Evolutionary conservation across 768 basidiomycete species (phyloP).

Genomic region (Vararia minispora): DNA sequence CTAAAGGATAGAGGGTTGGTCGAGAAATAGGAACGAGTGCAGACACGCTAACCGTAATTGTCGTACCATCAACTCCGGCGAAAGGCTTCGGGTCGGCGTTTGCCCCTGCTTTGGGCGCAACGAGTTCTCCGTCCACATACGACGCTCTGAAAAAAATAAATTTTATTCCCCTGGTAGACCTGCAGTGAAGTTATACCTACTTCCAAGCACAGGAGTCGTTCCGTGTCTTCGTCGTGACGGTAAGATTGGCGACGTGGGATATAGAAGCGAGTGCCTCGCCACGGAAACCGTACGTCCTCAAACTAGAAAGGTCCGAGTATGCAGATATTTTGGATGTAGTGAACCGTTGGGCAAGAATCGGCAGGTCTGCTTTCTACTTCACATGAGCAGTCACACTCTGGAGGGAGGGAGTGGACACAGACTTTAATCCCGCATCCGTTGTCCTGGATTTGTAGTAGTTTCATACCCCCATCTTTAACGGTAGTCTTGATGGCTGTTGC

Average conservation of each 20-base stretch:
- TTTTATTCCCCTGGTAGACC: background rate
- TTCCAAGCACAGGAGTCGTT: constrained; percentile 82
- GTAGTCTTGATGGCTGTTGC: constrained; percentile 78
- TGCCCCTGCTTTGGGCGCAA: constrained; percentile 59
- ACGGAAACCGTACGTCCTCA: constrained; percentile 91
- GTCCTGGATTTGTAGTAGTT: constrained; percentile 90
- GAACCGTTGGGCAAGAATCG: constrained; percentile 87
- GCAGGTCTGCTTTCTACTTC: constrained; percentile 73
- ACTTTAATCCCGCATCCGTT: constrained; percentile 94
- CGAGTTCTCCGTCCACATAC: constrained; percentile 70
- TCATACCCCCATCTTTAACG: constrained; percentile 92
- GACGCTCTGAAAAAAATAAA: constrained; percentile 42
- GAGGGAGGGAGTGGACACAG: constrained; percentile 18
- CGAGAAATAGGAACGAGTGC: background rate
- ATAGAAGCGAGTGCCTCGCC: constrained; percentile 96
- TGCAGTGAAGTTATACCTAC: constrained; percentile 36
- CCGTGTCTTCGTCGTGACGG: constrained; percentile 85
- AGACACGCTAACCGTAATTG: constrained; percentile 50
- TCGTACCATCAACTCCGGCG: constrained; percentile 93
- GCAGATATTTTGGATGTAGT: constrained; percentile 88
- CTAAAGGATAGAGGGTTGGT: constrained; percentile 26
- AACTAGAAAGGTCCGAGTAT: constrained; percentile 75
- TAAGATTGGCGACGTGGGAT: constrained; percentile 84
- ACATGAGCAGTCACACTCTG: background rate
- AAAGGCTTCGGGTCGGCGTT: constrained; percentile 74